Evolutionary conservation across 2,329 filamentous ascomycete genomes (phyloP), one percentile per base, ranked within the genome.

Genomic region (Domatiomyces globalis): DNA sequence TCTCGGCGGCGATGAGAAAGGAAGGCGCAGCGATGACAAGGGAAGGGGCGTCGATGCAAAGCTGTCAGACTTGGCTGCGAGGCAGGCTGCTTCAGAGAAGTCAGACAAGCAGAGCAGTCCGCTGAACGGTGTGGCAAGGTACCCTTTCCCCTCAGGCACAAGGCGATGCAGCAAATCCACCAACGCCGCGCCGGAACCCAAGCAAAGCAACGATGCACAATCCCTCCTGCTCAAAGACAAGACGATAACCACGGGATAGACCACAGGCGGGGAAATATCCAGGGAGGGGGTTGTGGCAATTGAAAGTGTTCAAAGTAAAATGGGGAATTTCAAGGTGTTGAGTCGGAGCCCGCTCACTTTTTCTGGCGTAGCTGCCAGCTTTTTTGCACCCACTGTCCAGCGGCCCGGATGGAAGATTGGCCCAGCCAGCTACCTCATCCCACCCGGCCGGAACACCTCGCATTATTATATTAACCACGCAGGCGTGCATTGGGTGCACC

Each of bases 11-110:
- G 46, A 45, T 51, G 51, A 52, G 51, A 51, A 54, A 44, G 46
- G 50, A 53, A 53, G 51, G 48, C 52, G 51, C 51, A 57, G 61
- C 55, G 55, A 49, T 51, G 59, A 57, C n/a, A n/a, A 56, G 49
- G 53, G 51, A 45, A 20, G 19, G 25, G 19, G 17, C 43, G 43
- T 18, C 43, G 43, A 45, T 29, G 19, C 19, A 25, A n/a, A 47
- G 45, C n/a, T 47, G 45, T 15, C 25, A 15, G 10, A 15, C 33
- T 39, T 39, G 33, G 33, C 33, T 3, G 43, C 17, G 7, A 45
- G 19, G 43, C 19, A 20, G 43, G 10, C 17, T 45, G 43, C 43
- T 20, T 20, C 9, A 45, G 10, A 20, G 7, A 20, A 27, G 43
- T 45, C 43, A 27, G 43, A n/a, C 18, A 27, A n/a, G 43, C 8